Evolutionary conservation across 805 yeast genomes (phyloP).

Genomic region (Lachancea sp.): DNA sequence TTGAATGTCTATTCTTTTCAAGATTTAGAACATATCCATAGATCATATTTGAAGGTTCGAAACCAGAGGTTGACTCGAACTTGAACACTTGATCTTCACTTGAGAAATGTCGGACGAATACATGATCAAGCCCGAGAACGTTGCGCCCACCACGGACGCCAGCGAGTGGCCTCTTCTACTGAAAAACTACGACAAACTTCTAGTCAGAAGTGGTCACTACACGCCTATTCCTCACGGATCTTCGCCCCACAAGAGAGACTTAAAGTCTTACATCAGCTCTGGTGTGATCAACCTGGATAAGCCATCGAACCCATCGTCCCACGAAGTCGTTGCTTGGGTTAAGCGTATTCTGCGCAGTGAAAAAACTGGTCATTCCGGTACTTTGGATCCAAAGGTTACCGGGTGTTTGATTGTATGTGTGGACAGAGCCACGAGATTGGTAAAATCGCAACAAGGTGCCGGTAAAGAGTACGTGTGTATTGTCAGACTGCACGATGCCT

Average conservation of each 20-base stretch:
- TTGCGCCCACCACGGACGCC: conserved; percentile 75
- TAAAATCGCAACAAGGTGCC: conserved; percentile 98
- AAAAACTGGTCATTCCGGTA: conserved; percentile 98
- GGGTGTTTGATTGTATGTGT: conserved; percentile 98
- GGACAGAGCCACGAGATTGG: conserved; percentile 96
- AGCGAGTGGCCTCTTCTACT: conserved; percentile 93
- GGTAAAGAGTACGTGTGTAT: conserved; percentile 99
- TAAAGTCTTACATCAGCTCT: conserved; percentile 80
- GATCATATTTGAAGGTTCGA: too few species aligned
- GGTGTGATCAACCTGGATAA: conserved; percentile 97
- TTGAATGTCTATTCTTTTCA: too few species aligned
- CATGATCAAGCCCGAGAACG: conserved; percentile 82
- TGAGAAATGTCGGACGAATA: conserved; percentile 53
- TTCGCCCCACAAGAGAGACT: conserved; percentile 90
- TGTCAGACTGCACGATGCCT: conserved; percentile 88
- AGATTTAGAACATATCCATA: too few species aligned
- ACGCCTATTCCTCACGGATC: conserved; percentile 96
- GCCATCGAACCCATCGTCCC: conserved; percentile 97
- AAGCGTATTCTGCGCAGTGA: conserved; percentile 92
- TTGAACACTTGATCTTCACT: background rate
- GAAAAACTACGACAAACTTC: conserved; percentile 87
- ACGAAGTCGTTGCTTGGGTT: conserved; percentile 99
- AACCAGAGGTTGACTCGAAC: too few species aligned
- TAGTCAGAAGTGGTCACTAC: conserved; percentile 94
- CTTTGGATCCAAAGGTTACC: conserved; percentile 97